Conservation (phyloP, 352 stramenopile species). For the Pythium aquatile region DNA sequence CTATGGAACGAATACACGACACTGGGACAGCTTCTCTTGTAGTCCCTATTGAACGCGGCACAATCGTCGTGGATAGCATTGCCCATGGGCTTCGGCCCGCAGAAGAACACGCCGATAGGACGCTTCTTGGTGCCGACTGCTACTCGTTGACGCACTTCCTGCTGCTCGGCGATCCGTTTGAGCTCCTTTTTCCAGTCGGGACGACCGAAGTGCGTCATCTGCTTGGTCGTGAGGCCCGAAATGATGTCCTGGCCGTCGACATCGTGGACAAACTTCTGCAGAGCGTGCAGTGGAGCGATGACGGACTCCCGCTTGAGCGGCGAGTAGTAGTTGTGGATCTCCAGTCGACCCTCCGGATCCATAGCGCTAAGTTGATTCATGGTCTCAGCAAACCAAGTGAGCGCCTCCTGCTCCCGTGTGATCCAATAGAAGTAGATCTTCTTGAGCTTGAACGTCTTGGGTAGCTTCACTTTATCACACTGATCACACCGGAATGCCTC, state of each 20-base stretch:
- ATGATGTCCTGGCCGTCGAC: constrained; percentile 71
- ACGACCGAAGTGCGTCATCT: constrained; percentile 74
- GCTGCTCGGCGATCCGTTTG: constrained; percentile 34
- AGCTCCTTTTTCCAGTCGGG: constrained; percentile 76
- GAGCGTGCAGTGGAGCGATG: constrained; percentile 56
- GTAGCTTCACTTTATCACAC: constrained; percentile 54
- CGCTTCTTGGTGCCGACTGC: constrained; percentile 21
- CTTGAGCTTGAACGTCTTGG: constrained; percentile 57
- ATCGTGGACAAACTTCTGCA: constrained; percentile 76
- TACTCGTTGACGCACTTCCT: constrained; percentile 1
- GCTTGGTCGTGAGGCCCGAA: constrained; percentile 67
- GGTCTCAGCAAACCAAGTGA: constrained; percentile 75
- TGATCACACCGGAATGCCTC: constrained; percentile 48
- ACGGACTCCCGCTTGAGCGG: constrained; percentile 61
- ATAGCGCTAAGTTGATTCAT: constrained; percentile 78
- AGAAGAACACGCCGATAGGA: constrained; percentile 78
- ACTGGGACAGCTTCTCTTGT: constrained; percentile 32
- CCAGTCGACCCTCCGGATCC: constrained; percentile 66
- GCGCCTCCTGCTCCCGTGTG: constrained; percentile 64
- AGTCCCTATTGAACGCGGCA: constrained; percentile 50
- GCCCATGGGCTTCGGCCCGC: constrained; percentile 60
- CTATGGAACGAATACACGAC: constrained; percentile 73
- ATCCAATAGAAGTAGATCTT: constrained; percentile 89
- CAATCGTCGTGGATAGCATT: constrained; percentile 60
- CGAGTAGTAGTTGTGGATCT: constrained; percentile 86